Evolutionary conservation across 768 basidiomycete species (phyloP).

Genomic region (Suillus occidentalis): DNA sequence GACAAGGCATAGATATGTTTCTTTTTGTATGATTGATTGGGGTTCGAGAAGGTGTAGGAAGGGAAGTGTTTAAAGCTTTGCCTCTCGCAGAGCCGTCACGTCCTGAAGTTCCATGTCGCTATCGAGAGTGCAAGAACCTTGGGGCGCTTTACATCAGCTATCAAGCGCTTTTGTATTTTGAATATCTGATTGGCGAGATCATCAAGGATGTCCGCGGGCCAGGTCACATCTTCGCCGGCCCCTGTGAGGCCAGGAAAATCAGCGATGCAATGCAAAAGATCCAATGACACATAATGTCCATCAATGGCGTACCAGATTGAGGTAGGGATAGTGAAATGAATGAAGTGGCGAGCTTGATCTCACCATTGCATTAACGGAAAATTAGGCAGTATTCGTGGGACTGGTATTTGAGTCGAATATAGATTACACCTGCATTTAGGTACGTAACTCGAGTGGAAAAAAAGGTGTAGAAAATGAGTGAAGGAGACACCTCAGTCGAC

Average conservation of each 20-base stretch:
- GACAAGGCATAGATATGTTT: too few species aligned
- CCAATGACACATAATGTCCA: background rate
- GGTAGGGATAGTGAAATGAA: background rate
- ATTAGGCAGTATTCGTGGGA: background rate
- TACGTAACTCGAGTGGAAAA: background rate
- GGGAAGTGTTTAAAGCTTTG: too few species aligned
- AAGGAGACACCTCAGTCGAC: conserved; percentile 45
- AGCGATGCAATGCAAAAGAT: background rate
- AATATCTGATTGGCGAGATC: too few species aligned
- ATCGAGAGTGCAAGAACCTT: too few species aligned
- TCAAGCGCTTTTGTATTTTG: too few species aligned
- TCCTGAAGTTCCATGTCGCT: too few species aligned
- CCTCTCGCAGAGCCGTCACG: too few species aligned
- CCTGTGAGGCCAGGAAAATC: background rate
- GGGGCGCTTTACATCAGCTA: too few species aligned
- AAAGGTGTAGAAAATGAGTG: background rate
- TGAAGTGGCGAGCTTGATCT: background rate
- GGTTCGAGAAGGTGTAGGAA: too few species aligned
- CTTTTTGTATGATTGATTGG: too few species aligned
- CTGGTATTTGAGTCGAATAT: background rate
- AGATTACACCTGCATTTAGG: background rate
- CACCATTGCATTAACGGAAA: background rate
- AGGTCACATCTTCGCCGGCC: background rate
- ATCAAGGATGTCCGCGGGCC: background rate
- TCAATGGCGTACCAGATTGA: background rate